Evolutionary conservation across 208 protist species (phyloP).

Genomic region (Crithidia fasciculata): DNA sequence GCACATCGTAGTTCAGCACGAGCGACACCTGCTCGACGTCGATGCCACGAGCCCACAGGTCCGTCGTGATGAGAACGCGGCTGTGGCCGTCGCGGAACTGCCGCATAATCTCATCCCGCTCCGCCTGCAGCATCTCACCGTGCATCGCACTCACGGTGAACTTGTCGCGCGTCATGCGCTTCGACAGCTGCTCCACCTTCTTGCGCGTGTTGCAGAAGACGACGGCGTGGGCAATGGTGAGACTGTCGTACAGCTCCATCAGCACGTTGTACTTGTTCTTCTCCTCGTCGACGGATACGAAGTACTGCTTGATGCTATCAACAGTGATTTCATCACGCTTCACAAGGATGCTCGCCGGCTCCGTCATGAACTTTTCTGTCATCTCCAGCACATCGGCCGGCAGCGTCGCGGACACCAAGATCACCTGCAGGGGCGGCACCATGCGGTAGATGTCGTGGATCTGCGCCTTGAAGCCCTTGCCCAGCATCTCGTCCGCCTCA

Average conservation of each 20-base stretch:
- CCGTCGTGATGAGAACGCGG: slow-evolving; percentile 99
- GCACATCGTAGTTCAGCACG: slow-evolving; percentile 99
- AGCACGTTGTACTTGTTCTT: slow-evolving; percentile 99
- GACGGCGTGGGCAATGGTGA: slow-evolving; percentile 98
- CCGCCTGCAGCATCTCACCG: slow-evolving; percentile 98
- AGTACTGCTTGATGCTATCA: slow-evolving; percentile 98
- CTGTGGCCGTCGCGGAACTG: slow-evolving; percentile 97
- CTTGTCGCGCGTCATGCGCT: slow-evolving; percentile 95
- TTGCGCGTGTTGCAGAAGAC: slow-evolving; percentile 99
- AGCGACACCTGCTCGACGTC: slow-evolving; percentile 98
- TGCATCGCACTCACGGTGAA: slow-evolving; percentile 98
- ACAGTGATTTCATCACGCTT: slow-evolving; percentile 99
- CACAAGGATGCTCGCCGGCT: slow-evolving; percentile 98
- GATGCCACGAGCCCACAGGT: slow-evolving; percentile 95
- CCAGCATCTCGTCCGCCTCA: slow-evolving; percentile 99
- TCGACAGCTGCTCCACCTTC: slow-evolving; percentile 99
- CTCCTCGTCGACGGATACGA: slow-evolving; percentile 97
- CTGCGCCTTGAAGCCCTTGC: slow-evolving; percentile 98
- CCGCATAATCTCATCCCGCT: slow-evolving; percentile 98
- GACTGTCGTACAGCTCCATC: slow-evolving; percentile 98
- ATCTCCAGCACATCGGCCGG: slow-evolving; percentile 94
- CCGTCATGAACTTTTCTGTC: slow-evolving; percentile 98
- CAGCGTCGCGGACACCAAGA: slow-evolving; percentile 91
- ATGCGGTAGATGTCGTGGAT: slow-evolving; percentile 98
- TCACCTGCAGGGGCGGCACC: slow-evolving; percentile 92